These are phyloP conservation scores for Nemania sp. DNA, from an alignment of 2,329 filamentous ascomycete genomes.

Conservation along the genomic window DNA sequence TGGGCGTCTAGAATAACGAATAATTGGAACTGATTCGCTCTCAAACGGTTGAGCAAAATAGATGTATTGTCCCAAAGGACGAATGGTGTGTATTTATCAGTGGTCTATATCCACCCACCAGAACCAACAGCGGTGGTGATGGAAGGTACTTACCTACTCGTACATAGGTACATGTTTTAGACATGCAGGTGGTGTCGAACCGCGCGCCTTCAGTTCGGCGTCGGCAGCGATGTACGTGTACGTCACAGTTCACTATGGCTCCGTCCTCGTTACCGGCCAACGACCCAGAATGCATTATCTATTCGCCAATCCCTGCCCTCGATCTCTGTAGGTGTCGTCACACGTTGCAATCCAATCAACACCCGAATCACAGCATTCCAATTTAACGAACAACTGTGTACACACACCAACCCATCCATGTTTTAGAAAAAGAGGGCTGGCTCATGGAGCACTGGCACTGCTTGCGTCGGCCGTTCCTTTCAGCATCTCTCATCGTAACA, in stretches of 20 bases:
- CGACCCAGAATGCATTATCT: no score
- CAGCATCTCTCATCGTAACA: neutral
- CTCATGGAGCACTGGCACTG: conserved; percentile 4
- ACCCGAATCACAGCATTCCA: neutral
- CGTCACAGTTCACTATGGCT: neutral
- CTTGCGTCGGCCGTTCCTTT: conserved; percentile 1
- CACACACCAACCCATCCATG: neutral
- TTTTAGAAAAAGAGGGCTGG: conserved; percentile 2
- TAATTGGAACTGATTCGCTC: no score
- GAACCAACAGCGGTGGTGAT: no score
- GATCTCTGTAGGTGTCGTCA: neutral
- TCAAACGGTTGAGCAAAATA: no score
- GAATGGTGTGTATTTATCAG: no score
- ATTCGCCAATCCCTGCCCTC: no score
- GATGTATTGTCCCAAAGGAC: no score
- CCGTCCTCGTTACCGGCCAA: no score
- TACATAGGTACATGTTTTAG: no score
- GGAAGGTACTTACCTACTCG: neutral
- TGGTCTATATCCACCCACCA: no score
- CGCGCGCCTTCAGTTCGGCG: conserved; percentile 15
- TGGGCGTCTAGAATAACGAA: no score
- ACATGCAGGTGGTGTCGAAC: no score
- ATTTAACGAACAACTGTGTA: neutral
- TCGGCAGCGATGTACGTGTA: neutral
- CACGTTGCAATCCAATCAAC: conserved; percentile 9